A percentile compares a stretch with the other conserved stretches of the same genome.
Conservation (phyloP, 805 yeast genomes). For the Cyberlindnera japonica region DNA sequence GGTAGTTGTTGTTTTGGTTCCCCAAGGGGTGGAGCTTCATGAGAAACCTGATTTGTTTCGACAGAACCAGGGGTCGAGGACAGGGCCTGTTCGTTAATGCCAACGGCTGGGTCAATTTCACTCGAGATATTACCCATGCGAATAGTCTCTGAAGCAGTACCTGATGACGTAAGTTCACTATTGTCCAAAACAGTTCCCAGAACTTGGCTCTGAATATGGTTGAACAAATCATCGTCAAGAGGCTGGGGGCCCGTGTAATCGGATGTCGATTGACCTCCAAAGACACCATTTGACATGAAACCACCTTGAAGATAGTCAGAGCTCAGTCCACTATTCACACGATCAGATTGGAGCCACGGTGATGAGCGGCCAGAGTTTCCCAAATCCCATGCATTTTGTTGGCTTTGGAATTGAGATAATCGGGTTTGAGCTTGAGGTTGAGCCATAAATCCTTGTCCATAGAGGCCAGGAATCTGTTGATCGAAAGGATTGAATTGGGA, state of each 20-base stretch:
- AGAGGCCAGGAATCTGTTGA: constrained; percentile 9
- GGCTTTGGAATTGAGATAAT: constrained; percentile 18
- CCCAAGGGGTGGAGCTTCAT: constrained; percentile 1
- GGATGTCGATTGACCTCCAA: no score
- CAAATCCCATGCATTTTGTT: constrained; percentile 16
- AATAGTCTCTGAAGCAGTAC: no score
- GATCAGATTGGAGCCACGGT: constrained; percentile 20
- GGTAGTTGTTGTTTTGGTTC: no score
- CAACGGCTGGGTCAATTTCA: no score
- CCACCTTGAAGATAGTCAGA: constrained; percentile 7
- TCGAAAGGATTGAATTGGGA: constrained; percentile 9
- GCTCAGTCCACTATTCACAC: constrained; percentile 4
- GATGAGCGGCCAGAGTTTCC: constrained; percentile 19
- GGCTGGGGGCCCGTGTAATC: constrained; percentile 4
- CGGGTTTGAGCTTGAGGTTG: constrained; percentile 11
- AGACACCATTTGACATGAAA: constrained; percentile 4
- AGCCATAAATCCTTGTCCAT: constrained; percentile 11
- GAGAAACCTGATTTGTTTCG: neutral
- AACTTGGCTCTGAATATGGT: constrained; percentile 37
- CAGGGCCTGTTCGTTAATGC: neutral
- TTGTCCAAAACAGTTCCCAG: constrained; percentile 38
- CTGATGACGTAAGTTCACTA: no score
- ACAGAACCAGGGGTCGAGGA: neutral
- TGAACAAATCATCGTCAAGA: constrained; percentile 31
- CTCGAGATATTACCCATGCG: no score